Conservation (phyloP, 257 asterid species). For the Coffea canephora region DNA sequence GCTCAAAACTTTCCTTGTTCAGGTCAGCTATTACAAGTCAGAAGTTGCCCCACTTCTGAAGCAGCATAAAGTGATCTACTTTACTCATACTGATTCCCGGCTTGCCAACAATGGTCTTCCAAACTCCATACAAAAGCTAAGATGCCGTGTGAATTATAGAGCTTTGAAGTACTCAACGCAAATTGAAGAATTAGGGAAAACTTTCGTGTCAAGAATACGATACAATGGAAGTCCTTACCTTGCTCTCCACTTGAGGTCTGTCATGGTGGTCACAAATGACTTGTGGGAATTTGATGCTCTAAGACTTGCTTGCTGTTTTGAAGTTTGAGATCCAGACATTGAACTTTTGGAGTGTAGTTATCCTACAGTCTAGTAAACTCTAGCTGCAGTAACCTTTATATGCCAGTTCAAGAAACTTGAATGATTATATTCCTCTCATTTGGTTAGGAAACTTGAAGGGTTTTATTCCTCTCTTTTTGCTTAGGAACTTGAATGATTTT, state of each 20-base stretch:
- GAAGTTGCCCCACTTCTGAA: slow-evolving; percentile 84
- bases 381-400: neutral
- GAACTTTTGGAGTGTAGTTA: neutral
- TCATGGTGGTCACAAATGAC: slow-evolving; percentile 1
- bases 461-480: neutral
- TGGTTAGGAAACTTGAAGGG: too few relatives aligned
- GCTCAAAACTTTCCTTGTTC: slow-evolving; percentile 17
- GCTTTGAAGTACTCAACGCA: slow-evolving; percentile 81
- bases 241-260: slow-evolving; percentile 93
- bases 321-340: neutral
- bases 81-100: slow-evolving; percentile 94
- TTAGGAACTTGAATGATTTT: neutral
- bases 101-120: slow-evolving; percentile 89
- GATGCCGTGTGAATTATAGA: slow-evolving; percentile 89
- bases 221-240: slow-evolving; percentile 66
- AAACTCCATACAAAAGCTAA: slow-evolving; percentile 73
- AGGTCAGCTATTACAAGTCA: slow-evolving; percentile 77
- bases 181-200: slow-evolving; percentile 67
- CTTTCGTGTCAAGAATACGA: slow-evolving; percentile 74
- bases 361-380: neutral
- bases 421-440: neutral
- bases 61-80: slow-evolving; percentile 87
- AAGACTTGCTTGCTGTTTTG: neutral
- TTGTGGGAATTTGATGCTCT: slow-evolving; percentile 4
- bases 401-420: neutral